phyloP scores from a whole-genome alignment of 768 basidiomycete genomes.

The Tylopilus balloui region DNA sequence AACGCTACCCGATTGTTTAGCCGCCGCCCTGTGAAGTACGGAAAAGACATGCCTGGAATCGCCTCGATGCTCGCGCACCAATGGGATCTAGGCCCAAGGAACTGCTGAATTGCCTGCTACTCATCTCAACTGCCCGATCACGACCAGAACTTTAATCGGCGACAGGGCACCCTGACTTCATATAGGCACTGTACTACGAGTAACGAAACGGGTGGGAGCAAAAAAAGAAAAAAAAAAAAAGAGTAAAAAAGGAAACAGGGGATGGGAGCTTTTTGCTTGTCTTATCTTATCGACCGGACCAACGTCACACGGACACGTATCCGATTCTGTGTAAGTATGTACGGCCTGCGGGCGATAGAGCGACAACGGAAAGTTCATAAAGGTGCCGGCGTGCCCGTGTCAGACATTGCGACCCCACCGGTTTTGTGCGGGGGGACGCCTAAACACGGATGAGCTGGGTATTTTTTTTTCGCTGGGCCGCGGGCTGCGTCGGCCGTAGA shows the following conservation, averaged over 20 bases:
- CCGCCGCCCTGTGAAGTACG: neutral
- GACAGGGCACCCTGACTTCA: constrained; percentile 5
- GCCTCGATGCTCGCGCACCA: neutral
- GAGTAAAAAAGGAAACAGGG: constrained; percentile 13
- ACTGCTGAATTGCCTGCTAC: neutral
- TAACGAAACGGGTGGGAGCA: constrained; percentile 18
- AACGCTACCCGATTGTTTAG: neutral
- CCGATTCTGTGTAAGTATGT: constrained; percentile 13
- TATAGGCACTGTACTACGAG: neutral
- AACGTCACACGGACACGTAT: constrained; percentile 24
- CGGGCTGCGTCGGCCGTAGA: constrained; percentile 20
- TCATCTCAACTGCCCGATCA: constrained; percentile 4
- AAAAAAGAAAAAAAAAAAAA: constrained; percentile 9
- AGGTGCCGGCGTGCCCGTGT: constrained; percentile 1
- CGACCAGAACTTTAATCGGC: neutral
- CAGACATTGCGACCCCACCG: constrained; percentile 11
- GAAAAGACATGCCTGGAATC: neutral
- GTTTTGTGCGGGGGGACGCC: constrained; percentile 5
- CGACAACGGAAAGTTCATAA: constrained; percentile 7
- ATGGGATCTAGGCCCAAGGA: neutral
- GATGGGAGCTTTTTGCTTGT: constrained; percentile 10
- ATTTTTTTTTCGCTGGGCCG: constrained; percentile 7
- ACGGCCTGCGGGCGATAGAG: constrained; percentile 17
- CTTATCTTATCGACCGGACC: constrained; percentile 29
- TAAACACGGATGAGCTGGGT: constrained; percentile 4